These are phyloP conservation scores for Globisporangium solare DNA, from an alignment of 352 stramenopile genomes.

Conservation along the genomic window DNA sequence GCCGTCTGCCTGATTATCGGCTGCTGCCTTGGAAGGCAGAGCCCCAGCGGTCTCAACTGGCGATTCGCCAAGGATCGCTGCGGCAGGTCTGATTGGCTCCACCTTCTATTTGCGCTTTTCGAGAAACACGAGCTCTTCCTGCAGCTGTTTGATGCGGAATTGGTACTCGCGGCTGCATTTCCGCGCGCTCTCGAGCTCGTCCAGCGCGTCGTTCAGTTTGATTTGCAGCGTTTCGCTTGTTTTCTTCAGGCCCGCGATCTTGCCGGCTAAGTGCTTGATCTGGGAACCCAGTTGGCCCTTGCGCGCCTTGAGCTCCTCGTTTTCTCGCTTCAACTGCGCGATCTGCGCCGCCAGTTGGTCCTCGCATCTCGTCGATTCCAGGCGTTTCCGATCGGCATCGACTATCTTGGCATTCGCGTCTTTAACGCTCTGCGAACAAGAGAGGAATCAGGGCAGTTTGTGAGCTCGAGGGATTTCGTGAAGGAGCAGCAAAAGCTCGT, in stretches of 20 bases:
- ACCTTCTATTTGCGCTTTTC: constrained; percentile 37
- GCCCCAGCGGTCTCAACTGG: constrained; percentile 7
- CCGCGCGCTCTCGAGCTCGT: constrained; percentile 42
- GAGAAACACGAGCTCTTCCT: constrained; percentile 62
- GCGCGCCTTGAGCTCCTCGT: constrained; percentile 45
- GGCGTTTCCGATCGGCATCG: constrained; percentile 40
- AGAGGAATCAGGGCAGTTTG: no score
- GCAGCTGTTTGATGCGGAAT: constrained; percentile 63
- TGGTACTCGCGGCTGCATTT: constrained; percentile 50
- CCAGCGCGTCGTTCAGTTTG: constrained; percentile 31
- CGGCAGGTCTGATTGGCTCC: neutral
- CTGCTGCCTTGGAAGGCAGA: neutral
- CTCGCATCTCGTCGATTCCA: constrained; percentile 27
- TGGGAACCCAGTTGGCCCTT: constrained; percentile 34
- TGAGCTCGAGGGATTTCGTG: neutral
- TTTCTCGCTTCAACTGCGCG: constrained; percentile 41
- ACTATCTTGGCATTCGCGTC: constrained; percentile 25
- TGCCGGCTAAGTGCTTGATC: constrained; percentile 43
- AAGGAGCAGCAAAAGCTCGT: neutral
- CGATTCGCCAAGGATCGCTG: neutral
- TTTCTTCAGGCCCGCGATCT: constrained; percentile 33
- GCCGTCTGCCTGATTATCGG: constrained; percentile 3
- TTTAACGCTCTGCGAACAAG: constrained; percentile 31
- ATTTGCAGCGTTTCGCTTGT: constrained; percentile 22
- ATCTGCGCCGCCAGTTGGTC: constrained; percentile 38